These are phyloP conservation scores for Elongisporangium undulatum DNA, from an alignment of 352 stramenopile species.

Conservation along the genomic window DNA sequence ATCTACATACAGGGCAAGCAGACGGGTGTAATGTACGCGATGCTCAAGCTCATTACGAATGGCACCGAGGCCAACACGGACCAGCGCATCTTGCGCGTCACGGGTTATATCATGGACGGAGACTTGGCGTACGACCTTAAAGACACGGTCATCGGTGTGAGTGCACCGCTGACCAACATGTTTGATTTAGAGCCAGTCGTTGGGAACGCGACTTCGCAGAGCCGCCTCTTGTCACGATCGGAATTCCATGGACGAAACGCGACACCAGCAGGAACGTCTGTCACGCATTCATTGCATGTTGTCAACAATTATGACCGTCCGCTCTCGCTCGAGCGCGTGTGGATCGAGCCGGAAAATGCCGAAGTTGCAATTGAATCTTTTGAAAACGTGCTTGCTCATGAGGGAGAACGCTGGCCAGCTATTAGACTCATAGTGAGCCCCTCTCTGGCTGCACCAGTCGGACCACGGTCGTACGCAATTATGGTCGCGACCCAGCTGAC, in stretches of 20 bases:
- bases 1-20: constrained; percentile 13
- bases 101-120: constrained; percentile 19
- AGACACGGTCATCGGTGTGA: constrained; percentile 26
- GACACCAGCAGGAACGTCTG: constrained; percentile 1
- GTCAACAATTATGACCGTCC: constrained; percentile 34
- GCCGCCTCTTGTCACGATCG: background rate
- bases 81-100: constrained; percentile 21
- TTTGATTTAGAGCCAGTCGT: constrained; percentile 4
- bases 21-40: constrained; percentile 10
- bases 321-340: constrained; percentile 42
- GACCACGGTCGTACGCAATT: constrained; percentile 15
- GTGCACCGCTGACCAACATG: constrained; percentile 16
- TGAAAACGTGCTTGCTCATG: constrained; percentile 10
- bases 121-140: constrained; percentile 22
- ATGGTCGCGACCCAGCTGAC: constrained; percentile 41
- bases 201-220: background rate
- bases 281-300: background rate
- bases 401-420: constrained; percentile 22
- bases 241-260: background rate
- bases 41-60: constrained; percentile 37
- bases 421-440: constrained; percentile 25
- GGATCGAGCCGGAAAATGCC: constrained; percentile 12
- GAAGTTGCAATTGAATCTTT: constrained; percentile 30
- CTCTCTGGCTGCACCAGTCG: background rate
- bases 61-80: constrained; percentile 14